phyloP scores from a whole-genome alignment of 2,329 filamentous ascomycete genomes.

The Paracoccidioides brasiliensis region DNA sequence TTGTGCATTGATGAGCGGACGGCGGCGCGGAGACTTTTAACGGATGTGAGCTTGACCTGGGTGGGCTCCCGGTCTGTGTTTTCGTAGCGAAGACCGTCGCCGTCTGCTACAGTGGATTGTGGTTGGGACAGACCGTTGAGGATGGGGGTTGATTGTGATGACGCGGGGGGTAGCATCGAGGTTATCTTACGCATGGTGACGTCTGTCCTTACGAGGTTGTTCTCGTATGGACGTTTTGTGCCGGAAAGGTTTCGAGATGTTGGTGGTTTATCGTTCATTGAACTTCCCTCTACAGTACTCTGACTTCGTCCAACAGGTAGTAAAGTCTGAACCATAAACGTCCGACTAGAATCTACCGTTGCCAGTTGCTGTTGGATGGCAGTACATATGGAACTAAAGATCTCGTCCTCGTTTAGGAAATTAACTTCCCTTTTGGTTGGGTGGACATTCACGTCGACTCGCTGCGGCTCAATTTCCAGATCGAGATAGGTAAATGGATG shows the following conservation, averaged over 20 bases:
- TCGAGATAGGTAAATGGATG: conserved; percentile 91
- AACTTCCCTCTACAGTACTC: conserved; percentile 12
- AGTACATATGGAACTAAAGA: conserved; percentile 72
- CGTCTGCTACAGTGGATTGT: conserved; percentile 11
- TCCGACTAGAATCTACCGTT: conserved; percentile 82
- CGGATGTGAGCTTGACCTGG: conserved; percentile 62
- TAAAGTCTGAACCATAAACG: conserved; percentile 85
- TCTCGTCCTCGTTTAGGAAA: conserved; percentile 94
- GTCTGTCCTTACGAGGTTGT: conserved; percentile 83
- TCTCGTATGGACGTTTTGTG: conserved; percentile 55
- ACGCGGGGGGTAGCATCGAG: conserved; percentile 66
- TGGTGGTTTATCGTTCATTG: conserved; percentile 21
- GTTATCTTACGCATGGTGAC: conserved; percentile 86
- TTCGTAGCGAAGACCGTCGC: conserved; percentile 56
- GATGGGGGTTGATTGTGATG: conserved; percentile 18
- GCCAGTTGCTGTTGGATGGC: conserved; percentile 66
- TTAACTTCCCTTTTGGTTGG: conserved; percentile 95
- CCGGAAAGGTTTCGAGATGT: conserved; percentile 25
- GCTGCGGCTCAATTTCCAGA: conserved; percentile 78
- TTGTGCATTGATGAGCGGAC: conserved; percentile 75
- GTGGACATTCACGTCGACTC: conserved; percentile 95
- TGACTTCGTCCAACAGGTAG: conserved; percentile 50
- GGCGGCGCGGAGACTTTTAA: conserved; percentile 69
- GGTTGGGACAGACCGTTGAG: conserved; percentile 24
- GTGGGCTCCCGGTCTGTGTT: conserved; percentile 55